phyloP scores from a whole-genome alignment of 2,329 filamentous ascomycete genomes.

The Colletotrichum magnum region DNA sequence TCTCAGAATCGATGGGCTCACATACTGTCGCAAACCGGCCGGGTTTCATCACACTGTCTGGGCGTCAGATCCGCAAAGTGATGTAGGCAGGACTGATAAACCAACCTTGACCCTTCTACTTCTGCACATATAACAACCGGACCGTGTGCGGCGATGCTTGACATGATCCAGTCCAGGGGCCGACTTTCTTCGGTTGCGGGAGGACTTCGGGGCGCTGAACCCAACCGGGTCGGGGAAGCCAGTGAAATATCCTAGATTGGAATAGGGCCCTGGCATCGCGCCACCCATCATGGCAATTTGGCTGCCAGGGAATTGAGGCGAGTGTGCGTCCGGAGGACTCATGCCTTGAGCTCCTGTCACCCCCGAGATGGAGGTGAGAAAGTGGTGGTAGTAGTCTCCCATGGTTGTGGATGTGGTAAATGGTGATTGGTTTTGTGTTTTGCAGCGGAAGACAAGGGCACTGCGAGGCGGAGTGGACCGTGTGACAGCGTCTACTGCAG shows the following conservation, averaged over 20 bases:
- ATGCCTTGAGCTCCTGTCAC: slow-evolving; percentile 54
- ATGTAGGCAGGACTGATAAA: neutral
- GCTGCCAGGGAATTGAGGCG: slow-evolving; percentile 52
- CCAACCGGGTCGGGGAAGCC: slow-evolving; percentile 65
- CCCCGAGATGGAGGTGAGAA: slow-evolving; percentile 67
- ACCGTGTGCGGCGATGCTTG: slow-evolving; percentile 93
- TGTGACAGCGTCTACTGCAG: slow-evolving; percentile 23
- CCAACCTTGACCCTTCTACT: slow-evolving; percentile 85
- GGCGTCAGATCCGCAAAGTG: slow-evolving; percentile 34
- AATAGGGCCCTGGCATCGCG: slow-evolving; percentile 59
- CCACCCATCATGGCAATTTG: slow-evolving; percentile 48
- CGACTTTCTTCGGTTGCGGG: slow-evolving; percentile 67
- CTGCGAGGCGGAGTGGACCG: slow-evolving; percentile 22
- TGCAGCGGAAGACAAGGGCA: slow-evolving; percentile 14
- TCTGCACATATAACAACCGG: slow-evolving; percentile 93
- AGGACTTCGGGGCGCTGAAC: slow-evolving; percentile 62
- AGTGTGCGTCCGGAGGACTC: slow-evolving; percentile 57
- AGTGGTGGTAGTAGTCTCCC: slow-evolving; percentile 71
- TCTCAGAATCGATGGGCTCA: slow-evolving; percentile 30
- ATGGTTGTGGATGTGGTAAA: slow-evolving; percentile 51
- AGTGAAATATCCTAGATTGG: slow-evolving; percentile 64
- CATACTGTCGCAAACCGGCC: slow-evolving; percentile 86
- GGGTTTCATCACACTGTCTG: slow-evolving; percentile 88
- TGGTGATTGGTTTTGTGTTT: slow-evolving; percentile 2
- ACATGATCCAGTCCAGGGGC: slow-evolving; percentile 75